Evolutionary conservation across 306 rosid species (phyloP).

Genomic region (Nissolia schottii): DNA sequence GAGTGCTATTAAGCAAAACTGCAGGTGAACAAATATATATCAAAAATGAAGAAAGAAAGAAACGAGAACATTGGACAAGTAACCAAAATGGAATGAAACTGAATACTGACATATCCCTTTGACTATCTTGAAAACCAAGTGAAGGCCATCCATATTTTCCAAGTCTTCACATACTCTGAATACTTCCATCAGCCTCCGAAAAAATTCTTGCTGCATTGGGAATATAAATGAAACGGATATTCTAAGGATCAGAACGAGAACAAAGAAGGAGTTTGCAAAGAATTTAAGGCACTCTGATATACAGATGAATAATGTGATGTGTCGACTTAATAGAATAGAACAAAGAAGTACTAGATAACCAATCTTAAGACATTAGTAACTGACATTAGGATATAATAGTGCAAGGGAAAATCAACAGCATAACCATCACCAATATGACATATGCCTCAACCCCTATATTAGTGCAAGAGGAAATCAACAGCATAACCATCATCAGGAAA

Average conservation of each 20-base stretch:
- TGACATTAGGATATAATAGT: background rate
- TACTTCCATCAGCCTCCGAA: slow-evolving; percentile 67
- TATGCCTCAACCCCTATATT: background rate
- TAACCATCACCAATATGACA: background rate
- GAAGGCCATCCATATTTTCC: slow-evolving; percentile 82
- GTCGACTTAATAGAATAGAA: background rate
- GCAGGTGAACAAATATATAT: slow-evolving; percentile 29
- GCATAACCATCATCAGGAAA: background rate
- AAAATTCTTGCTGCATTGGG: slow-evolving; percentile 77
- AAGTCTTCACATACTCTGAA: slow-evolving; percentile 78
- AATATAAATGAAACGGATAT: slow-evolving; percentile 7
- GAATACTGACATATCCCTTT: slow-evolving; percentile 84
- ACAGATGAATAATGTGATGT: background rate
- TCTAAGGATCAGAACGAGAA: background rate
- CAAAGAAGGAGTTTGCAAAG: background rate
- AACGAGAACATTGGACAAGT: background rate
- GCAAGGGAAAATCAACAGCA: background rate
- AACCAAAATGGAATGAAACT: slow-evolving; percentile 18
- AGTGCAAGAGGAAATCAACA: background rate
- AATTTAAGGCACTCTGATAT: background rate
- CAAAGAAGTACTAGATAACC: background rate
- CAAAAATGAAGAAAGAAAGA: slow-evolving; percentile 13
- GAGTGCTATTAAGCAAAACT: slow-evolving; percentile 85
- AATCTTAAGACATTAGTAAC: background rate
- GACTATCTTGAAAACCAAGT: slow-evolving; percentile 85